Base-by-base conservation (phyloP, 1,139 yeast genomes). In the Suhomyces bribrorum region DNA sequence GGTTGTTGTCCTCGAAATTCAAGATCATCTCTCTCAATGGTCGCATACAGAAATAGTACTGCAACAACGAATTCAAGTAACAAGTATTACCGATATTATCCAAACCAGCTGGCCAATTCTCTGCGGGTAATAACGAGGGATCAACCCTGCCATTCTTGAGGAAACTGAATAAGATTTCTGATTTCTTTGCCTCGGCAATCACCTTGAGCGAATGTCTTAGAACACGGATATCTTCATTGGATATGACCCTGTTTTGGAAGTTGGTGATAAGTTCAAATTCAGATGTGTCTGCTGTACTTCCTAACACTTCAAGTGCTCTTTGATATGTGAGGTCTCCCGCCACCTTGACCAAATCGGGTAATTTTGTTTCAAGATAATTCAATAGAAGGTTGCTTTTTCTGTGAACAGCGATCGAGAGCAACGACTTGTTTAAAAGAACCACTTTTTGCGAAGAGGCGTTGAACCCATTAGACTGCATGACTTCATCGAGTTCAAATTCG, bases 51-150 rank as follows among this genome's bases (percentile, higher is more conserved):
- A 88, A 92, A 57, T 88, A 90, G 53, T 84, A 92, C 56, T 92
- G 98, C 24, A 92, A 66, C 37, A 92, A 69, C 0, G 97, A 89
- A 56, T 92, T 92, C 56, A 92, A 71, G 51, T 92, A 92, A 60
- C 98, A 92, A 0, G 98, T 90, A 56, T 92, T 92, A 24, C 98
- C 97, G 49, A 89, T 89, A 55, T 92, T 92, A 59, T 85, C 87
- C 54, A 92, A 72, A 0, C 97, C 98, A 5, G 89, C 87, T 0
- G 97, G 97, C 79, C 89, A 81, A 36, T 80, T 76, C 26, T 76
- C 82, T 0, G 81, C 70, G 2, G 88, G 84, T 20, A 85, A 61
- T 14, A 79, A 63, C 8, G 73, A 65, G 0, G 85, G 75, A 53
- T 83, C 87, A 26, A 84, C 66, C 24, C 71, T 64, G 0, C 94